Evolutionary conservation across 176 grass and related monocot species (phyloP).

Genomic region (bread wheat (Triticum aestivum)): DNA sequence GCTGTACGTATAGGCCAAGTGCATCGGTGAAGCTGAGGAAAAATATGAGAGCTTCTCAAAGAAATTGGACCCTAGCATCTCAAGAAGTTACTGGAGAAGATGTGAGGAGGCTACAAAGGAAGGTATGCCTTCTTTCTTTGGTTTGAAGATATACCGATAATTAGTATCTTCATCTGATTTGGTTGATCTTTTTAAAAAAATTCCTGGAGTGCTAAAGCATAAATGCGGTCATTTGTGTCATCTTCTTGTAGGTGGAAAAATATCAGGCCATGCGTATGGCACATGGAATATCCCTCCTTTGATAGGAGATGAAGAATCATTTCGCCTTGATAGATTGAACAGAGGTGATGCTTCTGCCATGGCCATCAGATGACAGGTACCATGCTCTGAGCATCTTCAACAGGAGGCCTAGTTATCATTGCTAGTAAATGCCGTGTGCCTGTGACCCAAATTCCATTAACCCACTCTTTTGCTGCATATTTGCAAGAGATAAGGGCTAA

Average conservation of each 20-base stretch:
- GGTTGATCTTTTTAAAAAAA: neutral
- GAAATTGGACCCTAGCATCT: conserved; percentile 63
- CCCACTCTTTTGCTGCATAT: neutral
- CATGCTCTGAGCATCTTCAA: conserved; percentile 8
- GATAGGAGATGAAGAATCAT: conserved; percentile 71
- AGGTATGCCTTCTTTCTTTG: conserved; percentile 42
- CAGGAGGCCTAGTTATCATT: neutral
- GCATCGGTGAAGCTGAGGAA: conserved; percentile 78
- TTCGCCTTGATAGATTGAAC: conserved; percentile 35
- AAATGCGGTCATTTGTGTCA: neutral
- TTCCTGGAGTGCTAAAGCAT: neutral
- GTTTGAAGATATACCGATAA: conserved; percentile 6
- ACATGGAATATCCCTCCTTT: conserved; percentile 86
- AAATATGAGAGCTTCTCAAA: conserved; percentile 62
- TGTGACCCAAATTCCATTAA: neutral
- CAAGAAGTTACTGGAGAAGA: conserved; percentile 69
- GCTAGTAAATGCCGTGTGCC: neutral
- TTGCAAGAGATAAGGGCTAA: no score
- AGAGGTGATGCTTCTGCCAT: conserved; percentile 12
- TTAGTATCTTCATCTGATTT: conserved; percentile 2
- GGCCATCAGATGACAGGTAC: conserved; percentile 9
- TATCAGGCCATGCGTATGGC: conserved; percentile 61
- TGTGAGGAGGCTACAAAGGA: conserved; percentile 92
- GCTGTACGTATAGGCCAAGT: conserved; percentile 60
- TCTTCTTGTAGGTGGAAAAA: conserved; percentile 53